A percentile compares a stretch with the other conserved stretches of the same genome.
Conservation (phyloP, 2,329 filamentous ascomycete species). For the Esteya vermicola region DNA sequence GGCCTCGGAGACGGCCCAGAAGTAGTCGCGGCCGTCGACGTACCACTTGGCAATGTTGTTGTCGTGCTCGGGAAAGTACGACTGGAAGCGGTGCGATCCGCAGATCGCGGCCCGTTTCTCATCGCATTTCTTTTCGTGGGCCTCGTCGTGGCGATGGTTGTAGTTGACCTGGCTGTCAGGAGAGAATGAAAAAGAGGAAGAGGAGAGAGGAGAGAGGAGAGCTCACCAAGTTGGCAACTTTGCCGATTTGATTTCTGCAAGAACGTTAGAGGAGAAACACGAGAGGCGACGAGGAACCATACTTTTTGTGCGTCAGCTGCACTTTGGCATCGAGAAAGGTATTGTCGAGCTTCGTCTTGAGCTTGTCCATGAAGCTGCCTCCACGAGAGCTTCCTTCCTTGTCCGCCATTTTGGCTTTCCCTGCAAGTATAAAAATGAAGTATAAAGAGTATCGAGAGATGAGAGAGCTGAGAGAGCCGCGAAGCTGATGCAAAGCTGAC, state of each 20-base stretch:
- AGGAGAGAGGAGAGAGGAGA: neutral
- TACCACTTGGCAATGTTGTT: constrained; percentile 93
- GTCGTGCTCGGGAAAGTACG: constrained; percentile 76
- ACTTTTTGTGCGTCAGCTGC: constrained; percentile 45
- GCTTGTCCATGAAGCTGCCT: constrained; percentile 19
- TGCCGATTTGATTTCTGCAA: constrained; percentile 42
- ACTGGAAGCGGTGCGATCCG: constrained; percentile 70
- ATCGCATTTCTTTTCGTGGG: constrained; percentile 75
- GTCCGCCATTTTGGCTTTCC: neutral
- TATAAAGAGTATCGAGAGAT: too few relatives aligned
- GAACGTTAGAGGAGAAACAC: neutral
- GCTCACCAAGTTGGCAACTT: constrained; percentile 44
- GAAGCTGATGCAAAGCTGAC: too few relatives aligned
- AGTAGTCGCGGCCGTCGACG: constrained; percentile 89
- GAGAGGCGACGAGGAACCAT: constrained; percentile 7
- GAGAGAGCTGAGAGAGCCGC: too few relatives aligned
- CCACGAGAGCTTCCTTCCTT: neutral
- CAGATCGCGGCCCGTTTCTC: constrained; percentile 59
- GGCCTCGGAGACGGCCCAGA: constrained; percentile 81
- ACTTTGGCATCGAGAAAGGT: constrained; percentile 45
- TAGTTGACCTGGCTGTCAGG: constrained; percentile 47
- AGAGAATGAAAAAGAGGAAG: neutral
- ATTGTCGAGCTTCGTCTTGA: constrained; percentile 26
- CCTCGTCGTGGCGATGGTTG: constrained; percentile 87
- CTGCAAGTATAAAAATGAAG: too few relatives aligned